Base-by-base conservation (phyloP, 2,329 filamentous ascomycete species). In the Scolecobasidium constrictum region DNA sequence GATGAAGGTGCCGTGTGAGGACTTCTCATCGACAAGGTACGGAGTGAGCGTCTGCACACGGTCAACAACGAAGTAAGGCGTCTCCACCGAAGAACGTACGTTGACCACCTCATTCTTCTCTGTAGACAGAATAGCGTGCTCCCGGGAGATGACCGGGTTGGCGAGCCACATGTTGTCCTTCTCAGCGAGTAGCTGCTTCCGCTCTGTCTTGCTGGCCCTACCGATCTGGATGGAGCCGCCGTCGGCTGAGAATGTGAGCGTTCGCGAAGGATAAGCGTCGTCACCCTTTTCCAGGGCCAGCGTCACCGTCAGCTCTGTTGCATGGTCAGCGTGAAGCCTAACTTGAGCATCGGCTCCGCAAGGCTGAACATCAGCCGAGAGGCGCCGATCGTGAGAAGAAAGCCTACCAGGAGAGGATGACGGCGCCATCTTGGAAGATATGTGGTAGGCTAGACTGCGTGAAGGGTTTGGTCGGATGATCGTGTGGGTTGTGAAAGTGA, bases 71-170 rank as follows among this genome's bases (percentile, higher is more conserved):
- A 20, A n/a, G 11, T 16, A 17, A n/a, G 26, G 4, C 22, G 15
- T 18, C 11, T 6, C 4, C 4, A 9, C 4, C 21, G 33, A 33
- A 13, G 6, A 11, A 12, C 16, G 33, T 13, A 16, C n/a, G 18
- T 31, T 16, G 7, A 37, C 18, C 13, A 21, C 9, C 15, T 16
- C 23, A 18, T 17, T 23, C 21, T 37, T 38, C 39, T 53, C 50
- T 34, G 50, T 50, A 2, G 52, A 56, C 28, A 67, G 49, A 41
- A 72, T 60, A 13, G 81, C 83, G 59, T 86, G 82, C 9, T 74
- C 57, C 35, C 82, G 69, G 18, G 81, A 85, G 67, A 86, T 81
- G 26, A 86, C 81, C 0, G 81, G 75, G 44, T 75, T 81, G 49
- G 84, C 74, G 46, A 85, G 81, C 69, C 70, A 84, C 13, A 69